A percentile compares a stretch with the other conserved stretches of the same genome.
Conservation (phyloP, 73 alveolate genomes). For the Paramecium caudatum region DNA sequence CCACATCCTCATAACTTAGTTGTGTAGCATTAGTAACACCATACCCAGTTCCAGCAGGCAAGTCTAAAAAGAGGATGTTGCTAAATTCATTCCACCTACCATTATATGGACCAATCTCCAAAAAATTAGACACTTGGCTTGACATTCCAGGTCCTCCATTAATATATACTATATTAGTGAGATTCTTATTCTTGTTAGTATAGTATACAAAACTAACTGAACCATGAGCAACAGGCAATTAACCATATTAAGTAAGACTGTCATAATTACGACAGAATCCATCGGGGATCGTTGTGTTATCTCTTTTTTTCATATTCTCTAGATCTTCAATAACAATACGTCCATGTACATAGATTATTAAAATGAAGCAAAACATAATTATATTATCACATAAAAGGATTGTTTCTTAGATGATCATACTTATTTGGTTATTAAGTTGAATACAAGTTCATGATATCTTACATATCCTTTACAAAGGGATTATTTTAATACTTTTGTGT, state of each 20-base stretch:
- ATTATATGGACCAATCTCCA: conserved; percentile 61
- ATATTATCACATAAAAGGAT: conserved; percentile 44
- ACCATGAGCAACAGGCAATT: conserved; percentile 54
- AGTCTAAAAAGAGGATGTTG: conserved; percentile 38
- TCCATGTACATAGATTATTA: neutral
- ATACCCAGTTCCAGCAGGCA: conserved; percentile 70
- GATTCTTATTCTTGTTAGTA: conserved; percentile 17
- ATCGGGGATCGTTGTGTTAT: too few relatives aligned
- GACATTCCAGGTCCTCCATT: conserved; percentile 65
- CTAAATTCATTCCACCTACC: conserved; percentile 23
- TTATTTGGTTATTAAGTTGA: conserved; percentile 25
- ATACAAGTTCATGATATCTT: conserved; percentile 45
- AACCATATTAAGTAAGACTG: neutral
- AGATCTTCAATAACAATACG: neutral
- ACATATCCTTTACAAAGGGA: conserved; percentile 51
- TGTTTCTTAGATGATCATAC: conserved; percentile 32
- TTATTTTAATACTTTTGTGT: conserved; percentile 36
- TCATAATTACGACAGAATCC: neutral
- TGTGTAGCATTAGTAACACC: conserved; percentile 17
- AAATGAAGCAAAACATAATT: conserved; percentile 46
- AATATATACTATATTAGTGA: neutral
- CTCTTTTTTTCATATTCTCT: neutral
- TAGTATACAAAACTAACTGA: conserved; percentile 36
- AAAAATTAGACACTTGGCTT: conserved; percentile 32
- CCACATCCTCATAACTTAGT: neutral